Percentiles rank a stretch among this genome's conserved stretches.
Evolutionary conservation across 1,139 yeast species (phyloP).

Genomic region (Lodderomyces metapsilosis): DNA sequence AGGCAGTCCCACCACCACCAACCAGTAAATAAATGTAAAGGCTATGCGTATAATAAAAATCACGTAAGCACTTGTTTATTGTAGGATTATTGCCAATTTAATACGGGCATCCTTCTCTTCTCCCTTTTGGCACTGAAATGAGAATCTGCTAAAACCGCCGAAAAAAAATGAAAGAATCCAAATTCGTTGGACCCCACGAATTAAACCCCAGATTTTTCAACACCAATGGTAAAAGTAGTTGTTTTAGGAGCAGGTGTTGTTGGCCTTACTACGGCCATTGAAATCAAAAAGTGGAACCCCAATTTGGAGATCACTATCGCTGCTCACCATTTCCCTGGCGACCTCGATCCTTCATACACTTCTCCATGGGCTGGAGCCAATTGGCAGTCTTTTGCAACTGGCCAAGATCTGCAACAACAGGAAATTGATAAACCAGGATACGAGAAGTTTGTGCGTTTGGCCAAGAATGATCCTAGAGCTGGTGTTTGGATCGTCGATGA

Average conservation of each 20-base stretch:
- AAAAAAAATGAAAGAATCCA: neutral
- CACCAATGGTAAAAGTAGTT: slow-evolving; percentile 19
- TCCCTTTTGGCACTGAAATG: no score
- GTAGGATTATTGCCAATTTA: no score
- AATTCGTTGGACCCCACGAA: neutral
- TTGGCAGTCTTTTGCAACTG: slow-evolving; percentile 46
- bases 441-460: slow-evolving; percentile 35
- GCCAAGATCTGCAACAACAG: slow-evolving; percentile 32
- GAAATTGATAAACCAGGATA: slow-evolving; percentile 42
- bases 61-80: neutral
- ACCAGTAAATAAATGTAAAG: neutral
- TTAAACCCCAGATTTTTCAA: neutral
- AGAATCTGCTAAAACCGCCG: neutral
- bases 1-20: slow-evolving; percentile 26
- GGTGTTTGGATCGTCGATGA: slow-evolving; percentile 43
- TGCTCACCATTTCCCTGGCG: slow-evolving; percentile 41
- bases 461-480: slow-evolving; percentile 39
- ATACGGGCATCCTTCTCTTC: no score
- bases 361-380: slow-evolving; percentile 48
- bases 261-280: slow-evolving; percentile 41
- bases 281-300: slow-evolving; percentile 23
- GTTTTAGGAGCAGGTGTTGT: slow-evolving; percentile 43
- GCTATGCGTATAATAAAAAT: neutral
- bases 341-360: slow-evolving; percentile 32
- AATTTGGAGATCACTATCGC: slow-evolving; percentile 26